These are phyloP conservation scores for Cladophialophora bantiana DNA, from an alignment of 2,329 filamentous ascomycete species.

Conservation along the genomic window DNA sequence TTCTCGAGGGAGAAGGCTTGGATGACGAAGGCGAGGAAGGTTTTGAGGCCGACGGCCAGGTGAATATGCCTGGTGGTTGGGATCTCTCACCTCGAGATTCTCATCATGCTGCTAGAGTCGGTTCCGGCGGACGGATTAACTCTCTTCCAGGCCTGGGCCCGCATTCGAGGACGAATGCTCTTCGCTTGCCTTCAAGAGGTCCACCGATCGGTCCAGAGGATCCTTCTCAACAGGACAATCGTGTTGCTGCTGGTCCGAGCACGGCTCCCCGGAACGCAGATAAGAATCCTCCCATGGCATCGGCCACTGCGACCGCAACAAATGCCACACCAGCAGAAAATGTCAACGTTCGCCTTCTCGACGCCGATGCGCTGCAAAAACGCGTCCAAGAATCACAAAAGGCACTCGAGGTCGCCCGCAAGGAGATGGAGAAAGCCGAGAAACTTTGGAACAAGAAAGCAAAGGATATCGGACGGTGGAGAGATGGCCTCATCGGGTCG, in stretches of 20 bases:
- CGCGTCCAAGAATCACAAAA: conserved; percentile 56
- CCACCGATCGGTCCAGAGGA: background rate
- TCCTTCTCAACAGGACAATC: conserved; percentile 6
- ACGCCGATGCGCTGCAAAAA: conserved; percentile 49
- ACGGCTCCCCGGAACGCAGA: background rate
- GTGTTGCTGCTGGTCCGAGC: conserved; percentile 3
- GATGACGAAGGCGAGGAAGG: conserved; percentile 22
- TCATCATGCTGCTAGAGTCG: conserved; percentile 8
- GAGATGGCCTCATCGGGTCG: conserved; percentile 31
- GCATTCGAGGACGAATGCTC: conserved; percentile 29
- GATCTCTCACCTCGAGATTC: conserved; percentile 18
- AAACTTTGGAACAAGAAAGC: conserved; percentile 47
- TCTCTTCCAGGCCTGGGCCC: conserved; percentile 29
- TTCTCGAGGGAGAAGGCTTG: conserved; percentile 27
- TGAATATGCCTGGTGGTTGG: conserved; percentile 33
- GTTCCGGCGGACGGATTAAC: conserved; percentile 15
- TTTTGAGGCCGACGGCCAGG: conserved; percentile 13
- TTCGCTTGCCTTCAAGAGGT: conserved; percentile 13
- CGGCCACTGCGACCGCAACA: background rate
- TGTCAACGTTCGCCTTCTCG: conserved; percentile 49
- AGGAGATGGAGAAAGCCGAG: conserved; percentile 65
- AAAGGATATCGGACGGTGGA: conserved; percentile 39
- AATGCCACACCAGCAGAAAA: background rate
- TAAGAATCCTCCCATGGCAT: background rate
- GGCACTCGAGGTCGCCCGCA: conserved; percentile 75